Conservation (phyloP, 306 rosid genomes). For the Medicago arabica region DNA sequence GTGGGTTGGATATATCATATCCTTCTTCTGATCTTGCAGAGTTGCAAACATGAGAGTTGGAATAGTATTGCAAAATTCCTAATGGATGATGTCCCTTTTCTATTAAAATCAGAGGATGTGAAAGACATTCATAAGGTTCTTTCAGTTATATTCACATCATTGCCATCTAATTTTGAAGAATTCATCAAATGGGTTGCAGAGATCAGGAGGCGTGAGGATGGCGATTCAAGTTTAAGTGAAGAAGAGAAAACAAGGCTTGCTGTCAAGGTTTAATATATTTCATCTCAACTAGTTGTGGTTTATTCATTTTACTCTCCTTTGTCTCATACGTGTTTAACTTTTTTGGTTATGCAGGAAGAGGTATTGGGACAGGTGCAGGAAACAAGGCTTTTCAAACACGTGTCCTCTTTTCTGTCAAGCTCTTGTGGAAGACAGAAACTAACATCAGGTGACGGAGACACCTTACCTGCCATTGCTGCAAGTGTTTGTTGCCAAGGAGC, state of each 20-base stretch:
- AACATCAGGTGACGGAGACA: conserved; percentile 44
- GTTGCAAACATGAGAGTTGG: conserved; percentile 99
- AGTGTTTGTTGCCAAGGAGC: conserved; percentile 94
- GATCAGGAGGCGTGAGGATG: conserved; percentile 86
- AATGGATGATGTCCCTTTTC: conserved; percentile 77
- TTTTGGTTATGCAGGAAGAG: conserved; percentile 66
- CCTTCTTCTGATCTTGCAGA: conserved; percentile 63
- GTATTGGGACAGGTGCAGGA: conserved; percentile 82
- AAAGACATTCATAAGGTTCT: conserved; percentile 65
- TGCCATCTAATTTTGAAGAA: conserved; percentile 83
- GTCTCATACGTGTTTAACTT: conserved; percentile 18
- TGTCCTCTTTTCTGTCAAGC: conserved; percentile 60
- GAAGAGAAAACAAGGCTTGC: conserved; percentile 88
- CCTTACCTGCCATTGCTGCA: conserved; percentile 75
- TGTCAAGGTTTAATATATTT: conserved; percentile 67
- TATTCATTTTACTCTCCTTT: conserved; percentile 5
- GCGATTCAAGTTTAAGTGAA: conserved; percentile 63
- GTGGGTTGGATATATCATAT: conserved; percentile 27
- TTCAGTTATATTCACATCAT: conserved; percentile 63
- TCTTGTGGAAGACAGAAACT: conserved; percentile 47
- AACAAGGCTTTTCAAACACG: conserved; percentile 75
- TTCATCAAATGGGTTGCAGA: conserved; percentile 95
- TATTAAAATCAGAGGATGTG: conserved; percentile 70
- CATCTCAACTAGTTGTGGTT: conserved; percentile 26
- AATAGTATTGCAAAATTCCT: conserved; percentile 73